phyloP scores from a whole-genome alignment of 768 basidiomycete species.

The Sutorius australiensis region DNA sequence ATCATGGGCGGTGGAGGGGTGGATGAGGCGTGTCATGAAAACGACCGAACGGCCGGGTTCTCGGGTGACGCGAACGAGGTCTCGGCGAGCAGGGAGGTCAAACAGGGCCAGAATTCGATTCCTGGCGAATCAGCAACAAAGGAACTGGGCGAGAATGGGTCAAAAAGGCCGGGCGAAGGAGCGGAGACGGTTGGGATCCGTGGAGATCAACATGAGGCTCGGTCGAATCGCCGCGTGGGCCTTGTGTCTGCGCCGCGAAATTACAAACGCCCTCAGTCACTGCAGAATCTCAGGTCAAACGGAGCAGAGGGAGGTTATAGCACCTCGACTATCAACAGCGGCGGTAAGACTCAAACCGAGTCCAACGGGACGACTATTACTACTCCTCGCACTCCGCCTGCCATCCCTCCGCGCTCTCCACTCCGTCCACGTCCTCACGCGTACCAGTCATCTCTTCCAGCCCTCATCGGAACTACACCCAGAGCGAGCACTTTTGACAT shows the following conservation, averaged over 20 bases:
- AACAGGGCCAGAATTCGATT: neutral
- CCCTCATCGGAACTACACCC: slow-evolving; percentile 15
- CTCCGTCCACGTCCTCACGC: slow-evolving; percentile 28
- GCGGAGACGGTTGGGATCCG: slow-evolving; percentile 17
- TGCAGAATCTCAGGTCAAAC: slow-evolving; percentile 26
- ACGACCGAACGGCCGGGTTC: slow-evolving; percentile 16
- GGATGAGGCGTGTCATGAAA: slow-evolving; percentile 23
- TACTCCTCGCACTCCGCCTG: slow-evolving; percentile 14
- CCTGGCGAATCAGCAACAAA: slow-evolving; percentile 6
- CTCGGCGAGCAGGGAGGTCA: slow-evolving; percentile 9
- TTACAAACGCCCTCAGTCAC: slow-evolving; percentile 34
- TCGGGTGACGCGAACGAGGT: slow-evolving; percentile 18
- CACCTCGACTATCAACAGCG: slow-evolving; percentile 8
- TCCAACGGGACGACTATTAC: slow-evolving; percentile 6
- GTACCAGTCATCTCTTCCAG: neutral
- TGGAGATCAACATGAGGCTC: slow-evolving; percentile 33
- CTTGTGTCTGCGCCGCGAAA: slow-evolving; percentile 33
- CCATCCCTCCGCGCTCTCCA: slow-evolving; percentile 31
- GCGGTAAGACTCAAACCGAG: slow-evolving; percentile 5
- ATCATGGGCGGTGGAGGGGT: slow-evolving; percentile 19
- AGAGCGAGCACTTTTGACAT: slow-evolving; percentile 1
- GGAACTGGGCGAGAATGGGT: neutral
- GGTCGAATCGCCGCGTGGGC: slow-evolving; percentile 43
- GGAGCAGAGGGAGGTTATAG: slow-evolving; percentile 5
- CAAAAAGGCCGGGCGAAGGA: slow-evolving; percentile 8